These are phyloP conservation scores for Tilletia indica DNA, from an alignment of 1,284 basidiomycete genomes.

Conservation along the genomic window DNA sequence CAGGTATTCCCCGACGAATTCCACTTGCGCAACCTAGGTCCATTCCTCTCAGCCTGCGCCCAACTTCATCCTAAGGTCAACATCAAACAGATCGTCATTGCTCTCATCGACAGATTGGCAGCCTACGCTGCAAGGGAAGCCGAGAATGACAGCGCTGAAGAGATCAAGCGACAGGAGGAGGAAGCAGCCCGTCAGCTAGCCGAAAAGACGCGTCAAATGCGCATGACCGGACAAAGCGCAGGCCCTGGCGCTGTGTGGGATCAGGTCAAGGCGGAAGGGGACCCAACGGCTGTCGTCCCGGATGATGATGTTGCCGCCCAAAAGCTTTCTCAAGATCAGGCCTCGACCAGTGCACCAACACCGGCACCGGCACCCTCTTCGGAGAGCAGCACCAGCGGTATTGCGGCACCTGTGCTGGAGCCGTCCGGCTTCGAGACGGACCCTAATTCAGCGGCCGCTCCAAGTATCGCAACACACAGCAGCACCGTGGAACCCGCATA, in stretches of 20 bases:
- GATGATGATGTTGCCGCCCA: conserved; percentile 36
- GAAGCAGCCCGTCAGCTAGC: conserved; percentile 46
- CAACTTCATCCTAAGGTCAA: conserved; percentile 55
- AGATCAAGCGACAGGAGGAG: conserved; percentile 51
- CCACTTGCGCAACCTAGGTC: conserved; percentile 51
- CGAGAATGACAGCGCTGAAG: conserved; percentile 52
- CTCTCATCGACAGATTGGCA: conserved; percentile 53
- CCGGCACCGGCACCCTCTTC: neutral
- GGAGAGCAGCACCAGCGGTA: conserved; percentile 20
- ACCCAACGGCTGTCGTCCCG: conserved; percentile 32
- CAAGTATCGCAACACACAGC: conserved; percentile 50
- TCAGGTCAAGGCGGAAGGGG: conserved; percentile 39
- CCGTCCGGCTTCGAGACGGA: conserved; percentile 41
- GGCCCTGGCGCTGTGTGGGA: conserved; percentile 46
- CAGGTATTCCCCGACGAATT: conserved; percentile 55
- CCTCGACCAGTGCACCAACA: conserved; percentile 26
- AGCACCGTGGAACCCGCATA: conserved; percentile 29
- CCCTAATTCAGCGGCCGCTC: conserved; percentile 41
- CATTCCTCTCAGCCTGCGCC: conserved; percentile 53
- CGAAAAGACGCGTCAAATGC: conserved; percentile 48
- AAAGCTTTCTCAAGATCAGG: neutral
- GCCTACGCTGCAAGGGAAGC: conserved; percentile 54
- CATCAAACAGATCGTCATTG: conserved; percentile 55
- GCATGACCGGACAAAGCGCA: conserved; percentile 36
- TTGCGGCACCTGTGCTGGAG: conserved; percentile 33